Percentiles rank a stretch among this genome's conserved stretches.
phyloP scores from a whole-genome alignment of 202 grass and related monocot species.

The Zizania palustris region DNA sequence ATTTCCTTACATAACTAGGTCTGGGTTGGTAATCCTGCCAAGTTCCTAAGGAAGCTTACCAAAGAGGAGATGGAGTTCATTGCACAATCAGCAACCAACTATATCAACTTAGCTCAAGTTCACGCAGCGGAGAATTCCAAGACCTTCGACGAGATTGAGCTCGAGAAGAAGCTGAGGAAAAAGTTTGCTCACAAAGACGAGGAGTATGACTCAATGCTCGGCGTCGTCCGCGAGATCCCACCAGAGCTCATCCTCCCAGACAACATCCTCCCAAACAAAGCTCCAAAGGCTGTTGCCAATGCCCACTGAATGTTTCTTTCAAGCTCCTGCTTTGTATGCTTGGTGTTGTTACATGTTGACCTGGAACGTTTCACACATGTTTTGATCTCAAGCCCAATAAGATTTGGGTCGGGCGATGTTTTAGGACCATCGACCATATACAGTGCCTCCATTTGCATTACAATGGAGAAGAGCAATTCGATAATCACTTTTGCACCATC shows the following conservation, averaged over 20 bases:
- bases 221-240: constrained; percentile 75
- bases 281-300: constrained; percentile 43
- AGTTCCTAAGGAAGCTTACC: constrained; percentile 92
- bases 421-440: constrained; percentile 62
- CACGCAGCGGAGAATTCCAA: constrained; percentile 84
- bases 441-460: constrained; percentile 37
- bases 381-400: constrained; percentile 66
- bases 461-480: constrained; percentile 40
- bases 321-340: constrained; percentile 23
- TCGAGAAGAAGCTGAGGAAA: constrained; percentile 92
- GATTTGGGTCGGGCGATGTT: constrained; percentile 67
- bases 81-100: constrained; percentile 74
- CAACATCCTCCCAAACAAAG: constrained; percentile 77
- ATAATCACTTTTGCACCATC: not conserved
- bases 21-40: constrained; percentile 91
- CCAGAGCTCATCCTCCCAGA: constrained; percentile 74
- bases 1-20: constrained; percentile 48
- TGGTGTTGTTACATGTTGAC: constrained; percentile 46
- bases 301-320: constrained; percentile 36
- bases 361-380: constrained; percentile 47
- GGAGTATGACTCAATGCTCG: constrained; percentile 87
- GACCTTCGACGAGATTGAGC: constrained; percentile 86
- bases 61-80: constrained; percentile 82
- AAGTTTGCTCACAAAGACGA: constrained; percentile 73
- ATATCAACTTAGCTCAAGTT: constrained; percentile 81